Base-by-base conservation (phyloP, 805 yeast genomes). In the Starmerella stellata region DNA sequence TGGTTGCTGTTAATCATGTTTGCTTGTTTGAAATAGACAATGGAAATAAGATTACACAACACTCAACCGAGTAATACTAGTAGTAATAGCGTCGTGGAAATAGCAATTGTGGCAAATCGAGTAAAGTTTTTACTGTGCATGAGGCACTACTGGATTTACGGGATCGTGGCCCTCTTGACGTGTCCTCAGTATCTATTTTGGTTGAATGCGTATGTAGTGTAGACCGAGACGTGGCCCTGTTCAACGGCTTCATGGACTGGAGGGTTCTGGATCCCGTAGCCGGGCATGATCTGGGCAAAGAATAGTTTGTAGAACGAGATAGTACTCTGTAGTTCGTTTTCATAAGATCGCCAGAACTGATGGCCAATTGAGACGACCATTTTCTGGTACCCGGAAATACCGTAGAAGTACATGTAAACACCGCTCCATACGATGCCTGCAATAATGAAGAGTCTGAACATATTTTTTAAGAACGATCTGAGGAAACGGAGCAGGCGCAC, bases 401-500 rank as follows among this genome's bases (percentile, higher is more conserved):
- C 35, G 25, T 32, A 14, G 21, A 8, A 15, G 35, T 20, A 32
- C 11, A 21, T 16, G 21, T 8, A 32, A 9, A 16, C 5, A 15
- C 25, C 35, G 11, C 23, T 32, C 35, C 23, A 32, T 20, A 15
- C 35, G 18, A 32, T 11, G 11, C 30, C 29, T 23, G 38, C 17
- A 30, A 51, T 21, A 8, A 49, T 18, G 5, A 39, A 35, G 19
- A 52, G 31, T 36, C 45, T 43, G 30, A 53, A 34, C 8, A 43
- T 21, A 13, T 39, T 33, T 39, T 44, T 37, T 13, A 53, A 34
- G 5, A 46, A 29, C n/a, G 46, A 40, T 34, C 40, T 49, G 11
- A 53, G 23, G 44, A 50, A 41, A 14, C 53, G 35, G 30, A 48
- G 35, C 19, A 53, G 38, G 35, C 51, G 47, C 29, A 36, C 30